Evolutionary conservation across 805 yeast genomes (phyloP).

Genomic region (Schwanniomyces polymorphus): DNA sequence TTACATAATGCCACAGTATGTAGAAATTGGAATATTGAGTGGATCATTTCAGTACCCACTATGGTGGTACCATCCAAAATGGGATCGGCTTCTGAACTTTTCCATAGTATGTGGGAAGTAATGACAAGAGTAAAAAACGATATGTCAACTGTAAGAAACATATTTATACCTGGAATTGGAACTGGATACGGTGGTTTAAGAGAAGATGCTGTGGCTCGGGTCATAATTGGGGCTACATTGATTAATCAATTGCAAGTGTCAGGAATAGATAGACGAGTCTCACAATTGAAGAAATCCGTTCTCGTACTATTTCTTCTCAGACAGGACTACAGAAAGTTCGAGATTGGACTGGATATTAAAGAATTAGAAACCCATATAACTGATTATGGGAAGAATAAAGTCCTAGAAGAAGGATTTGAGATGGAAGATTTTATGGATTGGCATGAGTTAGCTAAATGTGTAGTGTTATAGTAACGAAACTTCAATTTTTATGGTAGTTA

Average conservation of each 20-base stretch:
- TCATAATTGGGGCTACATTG: constrained; percentile 19
- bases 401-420: not conserved
- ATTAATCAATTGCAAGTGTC: constrained; percentile 11
- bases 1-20: constrained; percentile 8
- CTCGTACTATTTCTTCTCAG: constrained; percentile 17
- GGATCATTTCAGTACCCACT: constrained; percentile 16
- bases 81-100: constrained; percentile 8
- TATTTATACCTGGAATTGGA: constrained; percentile 27
- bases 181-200: constrained; percentile 24
- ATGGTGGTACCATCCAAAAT: constrained; percentile 23
- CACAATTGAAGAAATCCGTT: constrained; percentile 14
- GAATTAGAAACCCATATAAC: constrained; percentile 9
- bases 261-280: constrained; percentile 1
- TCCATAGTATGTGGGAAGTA: constrained; percentile 22
- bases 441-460: constrained; percentile 13
- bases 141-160: constrained; percentile 4
- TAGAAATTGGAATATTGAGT: constrained; percentile 8
- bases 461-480: constrained; percentile 1
- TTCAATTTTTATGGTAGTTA: not conserved
- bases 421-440: constrained; percentile 8
- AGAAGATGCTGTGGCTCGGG: constrained; percentile 12
- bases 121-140: constrained; percentile 5
- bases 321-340: constrained; percentile 15
- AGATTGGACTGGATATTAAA: constrained; percentile 7
- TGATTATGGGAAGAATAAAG: constrained; percentile 7